Conservation (phyloP, 192 early-diverging fungal genomes). For the Polychytrium aggregatum region DNA sequence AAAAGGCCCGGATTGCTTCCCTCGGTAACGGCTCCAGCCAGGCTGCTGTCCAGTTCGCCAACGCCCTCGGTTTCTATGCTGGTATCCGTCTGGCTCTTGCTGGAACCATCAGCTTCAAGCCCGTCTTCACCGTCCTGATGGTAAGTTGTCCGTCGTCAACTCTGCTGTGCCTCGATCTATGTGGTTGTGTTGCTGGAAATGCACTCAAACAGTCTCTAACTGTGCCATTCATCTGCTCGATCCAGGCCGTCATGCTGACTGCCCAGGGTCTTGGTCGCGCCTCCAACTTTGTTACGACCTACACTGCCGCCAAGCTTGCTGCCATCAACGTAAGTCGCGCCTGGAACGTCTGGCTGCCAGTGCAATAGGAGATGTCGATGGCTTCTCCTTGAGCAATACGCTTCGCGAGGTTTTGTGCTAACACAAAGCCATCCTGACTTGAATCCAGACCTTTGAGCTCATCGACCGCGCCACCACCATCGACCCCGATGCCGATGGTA, state of each 20-base stretch:
- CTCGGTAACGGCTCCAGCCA: slow-evolving; percentile 64
- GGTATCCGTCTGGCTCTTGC: too few relatives aligned
- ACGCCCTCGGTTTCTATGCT: slow-evolving; percentile 74
- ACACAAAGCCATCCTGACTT: slow-evolving; percentile 73
- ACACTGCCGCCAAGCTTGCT: slow-evolving; percentile 59
- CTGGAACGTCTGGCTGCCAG: too few relatives aligned
- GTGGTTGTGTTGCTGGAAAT: too few relatives aligned
- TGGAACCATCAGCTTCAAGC: slow-evolving; percentile 19
- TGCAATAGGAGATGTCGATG: too few relatives aligned
- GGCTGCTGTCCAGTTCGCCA: slow-evolving; percentile 53
- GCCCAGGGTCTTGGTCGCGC: slow-evolving; percentile 32
- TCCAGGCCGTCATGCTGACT: slow-evolving; percentile 57
- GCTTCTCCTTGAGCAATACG: too few relatives aligned
- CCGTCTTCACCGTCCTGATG: slow-evolving; percentile 24
- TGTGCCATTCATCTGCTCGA: too few relatives aligned
- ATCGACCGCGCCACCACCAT: slow-evolving; percentile 63
- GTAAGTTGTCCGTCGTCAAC: too few relatives aligned
- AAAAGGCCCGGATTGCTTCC: slow-evolving; percentile 47
- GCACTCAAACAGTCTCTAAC: too few relatives aligned
- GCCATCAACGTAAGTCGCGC: slow-evolving; percentile 52
- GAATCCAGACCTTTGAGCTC: slow-evolving; percentile 57
- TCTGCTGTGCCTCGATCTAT: too few relatives aligned
- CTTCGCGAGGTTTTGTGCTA: too few relatives aligned
- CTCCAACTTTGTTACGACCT: slow-evolving; percentile 52
- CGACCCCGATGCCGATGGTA: slow-evolving; percentile 28